Percentiles rank a stretch among this genome's conserved stretches.
Evolutionary conservation across 257 asterid species (phyloP).

Genomic region (Petunia secreta): DNA sequence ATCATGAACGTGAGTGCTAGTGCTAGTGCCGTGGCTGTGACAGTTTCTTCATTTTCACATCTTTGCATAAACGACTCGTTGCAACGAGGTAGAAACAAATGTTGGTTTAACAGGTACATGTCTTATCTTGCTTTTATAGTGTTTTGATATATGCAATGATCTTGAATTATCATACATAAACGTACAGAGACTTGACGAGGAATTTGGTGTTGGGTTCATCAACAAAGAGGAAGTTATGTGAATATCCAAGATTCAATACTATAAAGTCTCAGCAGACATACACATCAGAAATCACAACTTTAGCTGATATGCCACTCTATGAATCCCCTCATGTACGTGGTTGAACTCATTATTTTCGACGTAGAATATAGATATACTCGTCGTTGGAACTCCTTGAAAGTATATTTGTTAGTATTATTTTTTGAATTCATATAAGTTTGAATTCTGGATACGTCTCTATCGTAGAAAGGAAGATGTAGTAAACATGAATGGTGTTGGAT

Average conservation of each 20-base stretch:
- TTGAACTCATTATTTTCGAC: too few species aligned
- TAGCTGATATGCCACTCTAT: conserved; percentile 19
- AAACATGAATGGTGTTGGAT: neutral
- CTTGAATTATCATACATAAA: too few species aligned
- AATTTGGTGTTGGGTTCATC: neutral
- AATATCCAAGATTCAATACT: neutral
- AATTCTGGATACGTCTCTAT: too few species aligned
- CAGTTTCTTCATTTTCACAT: neutral
- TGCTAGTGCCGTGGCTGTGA: neutral
- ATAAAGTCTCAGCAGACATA: conserved; percentile 15
- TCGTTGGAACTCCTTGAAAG: too few species aligned
- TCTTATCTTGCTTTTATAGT: too few species aligned
- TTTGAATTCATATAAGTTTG: too few species aligned
- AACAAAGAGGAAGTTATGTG: neutral
- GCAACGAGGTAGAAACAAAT: neutral
- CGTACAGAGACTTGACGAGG: neutral
- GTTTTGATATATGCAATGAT: too few species aligned
- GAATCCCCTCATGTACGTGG: conserved; percentile 19
- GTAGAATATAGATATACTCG: too few species aligned
- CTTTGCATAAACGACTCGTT: neutral
- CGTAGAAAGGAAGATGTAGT: too few species aligned
- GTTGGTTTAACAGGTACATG: too few species aligned
- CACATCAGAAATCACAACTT: neutral
- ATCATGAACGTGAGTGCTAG: neutral
- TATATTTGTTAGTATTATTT: too few species aligned